Evolutionary conservation across 1,139 yeast genomes (phyloP).

Genomic region (Diutina neorugosa): DNA sequence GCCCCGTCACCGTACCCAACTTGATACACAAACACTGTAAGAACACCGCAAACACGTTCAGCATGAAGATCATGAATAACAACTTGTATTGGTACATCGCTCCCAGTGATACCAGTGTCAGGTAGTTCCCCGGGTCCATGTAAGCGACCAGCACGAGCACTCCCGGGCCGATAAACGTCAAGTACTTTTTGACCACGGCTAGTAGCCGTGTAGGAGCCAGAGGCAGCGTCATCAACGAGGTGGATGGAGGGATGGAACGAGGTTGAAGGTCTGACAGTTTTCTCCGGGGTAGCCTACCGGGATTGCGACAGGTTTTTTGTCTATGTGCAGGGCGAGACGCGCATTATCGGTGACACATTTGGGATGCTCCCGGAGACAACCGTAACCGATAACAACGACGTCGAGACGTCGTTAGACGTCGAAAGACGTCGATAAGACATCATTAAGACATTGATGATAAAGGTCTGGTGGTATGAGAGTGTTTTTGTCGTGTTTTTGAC

Average conservation of each 20-base stretch:
- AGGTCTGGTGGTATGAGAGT: too few relatives aligned
- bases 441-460: too few relatives aligned
- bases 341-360: neutral
- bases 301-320: neutral
- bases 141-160: constrained; percentile 91
- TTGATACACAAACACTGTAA: constrained; percentile 77
- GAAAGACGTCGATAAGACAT: too few relatives aligned
- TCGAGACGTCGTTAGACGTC: too few relatives aligned
- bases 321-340: neutral
- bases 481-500: too few relatives aligned
- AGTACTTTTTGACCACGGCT: constrained; percentile 26
- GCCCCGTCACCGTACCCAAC: constrained; percentile 73
- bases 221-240: neutral
- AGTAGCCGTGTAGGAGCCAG: neutral
- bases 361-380: neutral
- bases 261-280: neutral
- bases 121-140: constrained; percentile 96
- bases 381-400: neutral
- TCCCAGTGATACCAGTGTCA: constrained; percentile 86
- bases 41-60: constrained; percentile 80
- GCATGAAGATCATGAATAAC: constrained; percentile 65
- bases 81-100: constrained; percentile 77
- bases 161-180: constrained; percentile 77
- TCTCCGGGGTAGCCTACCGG: neutral
- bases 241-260: neutral